phyloP scores from a whole-genome alignment of 2,329 filamentous ascomycete species.

The Fusarium globosum region DNA sequence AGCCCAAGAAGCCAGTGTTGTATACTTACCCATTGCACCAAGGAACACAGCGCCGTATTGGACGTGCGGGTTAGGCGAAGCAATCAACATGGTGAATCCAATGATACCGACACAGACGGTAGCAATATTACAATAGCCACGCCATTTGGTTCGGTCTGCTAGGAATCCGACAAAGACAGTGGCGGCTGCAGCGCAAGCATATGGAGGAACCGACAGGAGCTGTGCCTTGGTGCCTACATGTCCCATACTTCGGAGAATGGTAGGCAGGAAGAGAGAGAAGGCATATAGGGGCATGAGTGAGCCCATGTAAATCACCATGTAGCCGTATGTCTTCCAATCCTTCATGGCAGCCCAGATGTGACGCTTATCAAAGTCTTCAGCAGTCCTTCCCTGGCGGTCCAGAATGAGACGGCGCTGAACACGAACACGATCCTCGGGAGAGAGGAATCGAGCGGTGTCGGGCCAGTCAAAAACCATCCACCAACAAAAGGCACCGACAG shows the following conservation, averaged over 20 bases:
- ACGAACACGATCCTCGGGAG: conserved; percentile 71
- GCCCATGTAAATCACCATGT: conserved; percentile 61
- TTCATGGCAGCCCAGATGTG: conserved; percentile 77
- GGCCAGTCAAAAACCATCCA: conserved; percentile 85
- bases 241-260: conserved; percentile 59
- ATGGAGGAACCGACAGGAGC: conserved; percentile 68
- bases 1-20: fast-evolving
- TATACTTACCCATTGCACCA: conserved; percentile 58
- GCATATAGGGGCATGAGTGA: conserved; percentile 62
- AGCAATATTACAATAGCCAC: conserved; percentile 75
- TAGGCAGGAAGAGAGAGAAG: conserved; percentile 67
- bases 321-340: conserved; percentile 79
- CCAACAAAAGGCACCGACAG: conserved; percentile 73
- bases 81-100: conserved; percentile 75
- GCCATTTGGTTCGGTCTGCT: conserved; percentile 71
- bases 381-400: conserved; percentile 74
- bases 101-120: conserved; percentile 69
- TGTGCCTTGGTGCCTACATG: conserved; percentile 58
- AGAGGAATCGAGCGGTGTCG: conserved; percentile 76
- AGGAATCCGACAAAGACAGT: conserved; percentile 73
- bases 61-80: conserved; percentile 61
- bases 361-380: conserved; percentile 75
- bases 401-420: conserved; percentile 74
- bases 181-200: conserved; percentile 69
- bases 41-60: conserved; percentile 78